Evolutionary conservation across 176 grass and related monocot species (phyloP).

Genomic region (Aechmea fasciata): DNA sequence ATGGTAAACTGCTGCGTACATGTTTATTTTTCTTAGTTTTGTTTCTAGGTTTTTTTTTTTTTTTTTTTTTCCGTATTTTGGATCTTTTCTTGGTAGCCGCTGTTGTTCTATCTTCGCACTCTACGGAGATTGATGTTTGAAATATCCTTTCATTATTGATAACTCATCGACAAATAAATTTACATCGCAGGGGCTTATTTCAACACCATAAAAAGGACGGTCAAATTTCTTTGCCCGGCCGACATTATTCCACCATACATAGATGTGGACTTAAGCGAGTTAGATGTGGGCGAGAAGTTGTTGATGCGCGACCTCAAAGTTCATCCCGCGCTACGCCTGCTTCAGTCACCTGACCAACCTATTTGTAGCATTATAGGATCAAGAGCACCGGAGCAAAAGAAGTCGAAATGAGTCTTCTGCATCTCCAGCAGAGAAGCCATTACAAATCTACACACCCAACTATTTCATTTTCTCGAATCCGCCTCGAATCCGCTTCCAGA

Average conservation of each 20-base stretch:
- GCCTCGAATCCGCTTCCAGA: too few species aligned
- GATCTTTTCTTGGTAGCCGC: neutral
- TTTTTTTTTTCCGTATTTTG: neutral
- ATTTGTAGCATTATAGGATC: conserved; percentile 84
- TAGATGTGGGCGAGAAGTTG: conserved; percentile 77
- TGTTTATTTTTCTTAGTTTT: too few species aligned
- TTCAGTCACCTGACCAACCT: conserved; percentile 65
- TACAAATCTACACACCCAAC: neutral
- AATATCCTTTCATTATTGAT: neutral
- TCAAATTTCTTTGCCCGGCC: conserved; percentile 78
- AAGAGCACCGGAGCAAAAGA: conserved; percentile 53
- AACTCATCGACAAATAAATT: conserved; percentile 13
- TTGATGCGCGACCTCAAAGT: conserved; percentile 75
- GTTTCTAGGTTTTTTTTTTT: too few species aligned
- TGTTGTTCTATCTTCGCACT: neutral
- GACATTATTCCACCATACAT: conserved; percentile 93
- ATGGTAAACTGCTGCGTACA: too few species aligned
- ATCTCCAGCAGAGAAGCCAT: conserved; percentile 5
- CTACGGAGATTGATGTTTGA: neutral
- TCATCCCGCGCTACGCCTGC: conserved; percentile 57
- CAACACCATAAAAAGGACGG: conserved; percentile 93
- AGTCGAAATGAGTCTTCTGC: conserved; percentile 42
- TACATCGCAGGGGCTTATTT: conserved; percentile 75
- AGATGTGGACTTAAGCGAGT: conserved; percentile 87
- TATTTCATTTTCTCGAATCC: too few species aligned